Evolutionary conservation across 108 stramenopile species (phyloP), one percentile per base, ranked within the genome.

Genomic region (Fragilariopsis cylindrus): DNA sequence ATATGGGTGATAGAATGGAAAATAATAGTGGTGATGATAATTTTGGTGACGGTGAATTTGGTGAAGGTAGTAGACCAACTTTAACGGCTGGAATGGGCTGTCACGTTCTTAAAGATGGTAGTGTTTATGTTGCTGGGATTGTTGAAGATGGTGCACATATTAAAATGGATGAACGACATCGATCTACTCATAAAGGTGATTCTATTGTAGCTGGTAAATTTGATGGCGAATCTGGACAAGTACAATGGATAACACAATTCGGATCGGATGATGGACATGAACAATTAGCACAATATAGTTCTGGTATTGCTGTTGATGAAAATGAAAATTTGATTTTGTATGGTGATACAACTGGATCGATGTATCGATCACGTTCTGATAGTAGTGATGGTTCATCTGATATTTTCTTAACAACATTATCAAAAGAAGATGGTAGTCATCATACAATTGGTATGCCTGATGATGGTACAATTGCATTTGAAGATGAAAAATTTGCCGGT

Each of bases 331-430:
- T 77, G 48, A 52, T 86, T 16, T 7, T 86, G 4, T 69, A 73
- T 46, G 85, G 85, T 18, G 78, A 81, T 49, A 86, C 85, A 0
- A 48, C 40, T 16, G 85, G 85, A 67, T 41, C 58, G 7, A 52
- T 86, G 39, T 79, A 75, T 49, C 76, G 82, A 41, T 48, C 41
- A 3, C 71, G 78, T 6, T 42, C 43, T 9, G 9, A 41, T 9
- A 48, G 48, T 30, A 49, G 50, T 16, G 55, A 56, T 11, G 42
- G 52, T 49, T 50, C 39, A 3, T 13, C 60, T 7, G 76, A 76
- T 52, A 18, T 76, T 6, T 76, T 70, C 65, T 44, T 60, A 30
- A 54, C 63, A 8, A 70, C 62, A 3, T 30, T 76, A 4, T 21
- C 4, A 4, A 48, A 62, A 13, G 40, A 8, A 9, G 41, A 49